phyloP scores from a whole-genome alignment of 345 rosid genomes.

The Eucalyptus regnans region DNA sequence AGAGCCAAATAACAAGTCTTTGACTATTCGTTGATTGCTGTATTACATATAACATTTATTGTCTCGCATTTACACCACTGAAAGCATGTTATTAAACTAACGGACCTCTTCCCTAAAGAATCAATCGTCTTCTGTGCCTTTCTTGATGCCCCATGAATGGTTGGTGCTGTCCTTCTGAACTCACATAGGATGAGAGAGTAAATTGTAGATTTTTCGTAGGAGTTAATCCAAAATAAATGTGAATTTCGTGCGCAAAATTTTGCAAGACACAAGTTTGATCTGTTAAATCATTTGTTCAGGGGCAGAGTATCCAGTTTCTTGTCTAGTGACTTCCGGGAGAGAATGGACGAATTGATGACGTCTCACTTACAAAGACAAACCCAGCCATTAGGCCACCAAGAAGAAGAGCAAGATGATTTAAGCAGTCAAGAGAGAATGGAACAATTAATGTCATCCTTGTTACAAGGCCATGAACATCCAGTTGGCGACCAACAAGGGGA shows the following conservation, averaged over 20 bases:
- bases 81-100: not conserved
- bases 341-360: slow-evolving; percentile 55
- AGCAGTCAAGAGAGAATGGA: not conserved
- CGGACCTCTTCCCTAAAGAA: not conserved
- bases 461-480: not conserved
- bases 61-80: not conserved
- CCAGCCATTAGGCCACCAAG: not conserved
- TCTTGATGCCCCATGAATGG: not conserved
- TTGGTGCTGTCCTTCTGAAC: not conserved
- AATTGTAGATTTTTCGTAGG: not conserved
- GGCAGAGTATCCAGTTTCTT: slow-evolving; percentile 70
- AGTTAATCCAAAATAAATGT: not conserved
- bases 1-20: not conserved
- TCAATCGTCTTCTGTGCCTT: not conserved
- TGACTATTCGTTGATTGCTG: not conserved
- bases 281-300: slow-evolving; percentile 18
- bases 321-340: slow-evolving; percentile 51
- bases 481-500: not conserved
- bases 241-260: not conserved
- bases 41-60: not conserved
- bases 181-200: not conserved
- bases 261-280: not conserved
- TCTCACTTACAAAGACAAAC: slow-evolving; percentile 29
- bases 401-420: slow-evolving; percentile 1
- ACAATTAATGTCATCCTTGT: not conserved